A percentile compares a stretch with the other conserved stretches of the same genome.
phyloP scores from a whole-genome alignment of 495 filamentous ascomycete genomes.

The Xylaria flabelliformis region DNA sequence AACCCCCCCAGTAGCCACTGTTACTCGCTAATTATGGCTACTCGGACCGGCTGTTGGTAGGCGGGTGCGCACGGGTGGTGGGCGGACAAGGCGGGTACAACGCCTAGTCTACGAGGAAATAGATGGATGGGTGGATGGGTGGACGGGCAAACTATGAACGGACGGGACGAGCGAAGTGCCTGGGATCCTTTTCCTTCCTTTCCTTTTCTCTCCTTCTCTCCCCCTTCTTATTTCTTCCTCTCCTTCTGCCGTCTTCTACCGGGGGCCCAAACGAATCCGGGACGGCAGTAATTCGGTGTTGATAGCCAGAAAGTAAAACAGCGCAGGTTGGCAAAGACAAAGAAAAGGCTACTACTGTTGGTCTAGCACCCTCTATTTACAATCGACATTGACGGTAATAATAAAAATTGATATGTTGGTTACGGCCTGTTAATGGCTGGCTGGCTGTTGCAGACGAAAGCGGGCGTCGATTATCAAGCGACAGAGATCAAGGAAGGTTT shows the following conservation, averaged over 20 bases:
- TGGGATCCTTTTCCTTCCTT: neutral
- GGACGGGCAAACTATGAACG: neutral
- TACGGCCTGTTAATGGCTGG: neutral
- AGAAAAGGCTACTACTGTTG: neutral
- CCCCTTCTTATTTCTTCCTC: neutral
- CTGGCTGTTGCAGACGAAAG: neutral
- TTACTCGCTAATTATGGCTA: slow-evolving; percentile 29
- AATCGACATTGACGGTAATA: no score
- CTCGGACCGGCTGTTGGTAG: slow-evolving; percentile 31
- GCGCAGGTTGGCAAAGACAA: neutral
- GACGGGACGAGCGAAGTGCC: neutral
- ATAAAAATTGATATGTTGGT: neutral
- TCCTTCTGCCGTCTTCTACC: neutral
- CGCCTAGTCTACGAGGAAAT: slow-evolving; percentile 16
- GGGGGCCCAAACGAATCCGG: neutral
- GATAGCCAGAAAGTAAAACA: neutral
- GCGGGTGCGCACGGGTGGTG: slow-evolving; percentile 28
- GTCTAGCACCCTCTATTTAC: neutral
- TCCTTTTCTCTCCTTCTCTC: neutral
- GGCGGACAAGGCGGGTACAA: slow-evolving; percentile 30
- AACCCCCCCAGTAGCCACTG: slow-evolving; percentile 9
- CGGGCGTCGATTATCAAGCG: neutral
- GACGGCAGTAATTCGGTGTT: neutral
- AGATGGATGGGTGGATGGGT: slow-evolving; percentile 1
- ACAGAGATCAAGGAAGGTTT: neutral